Conservation (phyloP, 495 filamentous ascomycete species). For the Aspergillus affinis region DNA sequence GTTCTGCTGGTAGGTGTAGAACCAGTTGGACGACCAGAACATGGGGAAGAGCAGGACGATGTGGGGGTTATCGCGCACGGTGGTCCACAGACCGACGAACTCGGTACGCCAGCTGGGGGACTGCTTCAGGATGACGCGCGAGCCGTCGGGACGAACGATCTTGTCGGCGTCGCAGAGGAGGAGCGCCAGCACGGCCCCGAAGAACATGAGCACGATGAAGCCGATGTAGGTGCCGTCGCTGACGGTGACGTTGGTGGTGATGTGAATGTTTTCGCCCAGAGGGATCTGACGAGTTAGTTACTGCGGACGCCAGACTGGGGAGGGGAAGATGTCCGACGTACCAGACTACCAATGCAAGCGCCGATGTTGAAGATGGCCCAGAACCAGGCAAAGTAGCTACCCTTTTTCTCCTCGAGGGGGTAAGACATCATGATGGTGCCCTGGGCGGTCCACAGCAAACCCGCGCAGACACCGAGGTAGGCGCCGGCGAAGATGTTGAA, state of each 20-base stretch:
- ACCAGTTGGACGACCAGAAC: constrained; percentile 64
- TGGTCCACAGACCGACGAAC: constrained; percentile 42
- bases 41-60: constrained; percentile 17
- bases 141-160: constrained; percentile 75
- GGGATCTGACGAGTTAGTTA: background rate
- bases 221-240: constrained; percentile 52
- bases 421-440: constrained; percentile 57
- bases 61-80: constrained; percentile 35
- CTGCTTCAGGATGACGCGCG: constrained; percentile 76
- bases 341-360: constrained; percentile 48
- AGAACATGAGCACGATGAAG: constrained; percentile 49
- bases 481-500: constrained; percentile 70
- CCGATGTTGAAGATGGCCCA: constrained; percentile 57
- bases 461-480: constrained; percentile 48
- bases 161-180: constrained; percentile 58
- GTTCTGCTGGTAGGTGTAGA: constrained; percentile 72
- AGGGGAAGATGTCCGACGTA: background rate
- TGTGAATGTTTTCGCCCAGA: background rate
- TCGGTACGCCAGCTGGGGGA: constrained; percentile 66
- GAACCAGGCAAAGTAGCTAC: constrained; percentile 51
- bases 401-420: constrained; percentile 46
- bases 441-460: constrained; percentile 51
- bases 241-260: constrained; percentile 29
- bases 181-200: constrained; percentile 60
- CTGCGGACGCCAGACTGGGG: too few species aligned